These are phyloP conservation scores for Solanum dulcamara DNA, from an alignment of 257 asterid species.

Conservation along the genomic window DNA sequence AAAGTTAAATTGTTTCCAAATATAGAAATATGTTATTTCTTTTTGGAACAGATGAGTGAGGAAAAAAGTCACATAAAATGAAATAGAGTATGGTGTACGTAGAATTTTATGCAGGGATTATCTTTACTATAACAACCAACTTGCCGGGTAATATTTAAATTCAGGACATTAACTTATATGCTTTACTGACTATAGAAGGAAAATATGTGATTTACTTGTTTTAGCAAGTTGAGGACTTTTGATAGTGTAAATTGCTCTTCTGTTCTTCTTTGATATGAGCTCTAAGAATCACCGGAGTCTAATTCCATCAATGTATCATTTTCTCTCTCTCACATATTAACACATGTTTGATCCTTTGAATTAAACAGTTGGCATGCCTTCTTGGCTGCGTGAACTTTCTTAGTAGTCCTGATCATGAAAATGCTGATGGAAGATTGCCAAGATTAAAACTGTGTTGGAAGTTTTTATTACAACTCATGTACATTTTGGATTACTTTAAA, in stretches of 20 bases:
- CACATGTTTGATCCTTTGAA: background rate
- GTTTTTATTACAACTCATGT: background rate
- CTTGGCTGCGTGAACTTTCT: background rate
- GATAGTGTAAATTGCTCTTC: background rate
- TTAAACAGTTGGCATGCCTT: background rate
- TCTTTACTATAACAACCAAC: background rate
- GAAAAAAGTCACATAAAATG: background rate
- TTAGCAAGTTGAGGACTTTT: background rate
- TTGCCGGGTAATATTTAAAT: background rate
- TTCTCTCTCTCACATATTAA: background rate
- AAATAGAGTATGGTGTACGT: background rate
- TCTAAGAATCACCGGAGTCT: background rate
- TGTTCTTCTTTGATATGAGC: background rate
- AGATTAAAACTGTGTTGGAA: background rate
- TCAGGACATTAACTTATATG: background rate
- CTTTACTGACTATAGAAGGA: background rate
- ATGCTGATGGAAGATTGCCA: background rate
- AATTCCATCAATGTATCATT: background rate
- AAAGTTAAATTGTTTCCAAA: background rate
- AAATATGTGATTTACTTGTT: background rate
- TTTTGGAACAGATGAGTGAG: background rate
- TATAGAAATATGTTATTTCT: background rate
- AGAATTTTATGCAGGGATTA: background rate
- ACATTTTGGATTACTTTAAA: background rate
- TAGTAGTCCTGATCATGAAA: background rate